phyloP scores from a whole-genome alignment of 2,329 filamentous ascomycete genomes.

The Beauveria pseudobassiana region DNA sequence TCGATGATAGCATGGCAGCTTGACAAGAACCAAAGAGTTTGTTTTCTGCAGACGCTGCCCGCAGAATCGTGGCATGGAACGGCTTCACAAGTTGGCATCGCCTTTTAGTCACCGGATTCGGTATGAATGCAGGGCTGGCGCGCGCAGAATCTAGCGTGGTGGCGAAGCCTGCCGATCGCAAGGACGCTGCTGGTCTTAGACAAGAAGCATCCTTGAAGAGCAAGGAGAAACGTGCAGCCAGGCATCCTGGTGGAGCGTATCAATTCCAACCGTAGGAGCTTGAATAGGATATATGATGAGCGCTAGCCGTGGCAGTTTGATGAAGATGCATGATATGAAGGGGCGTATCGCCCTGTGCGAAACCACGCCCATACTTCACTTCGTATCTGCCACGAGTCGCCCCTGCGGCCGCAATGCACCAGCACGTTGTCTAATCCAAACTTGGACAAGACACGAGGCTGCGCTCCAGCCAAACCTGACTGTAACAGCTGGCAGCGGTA shows the following conservation, averaged over 20 bases:
- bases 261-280: neutral
- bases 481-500: too few relatives aligned
- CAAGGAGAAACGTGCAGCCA: neutral
- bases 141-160: neutral
- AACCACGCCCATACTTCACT: too few relatives aligned
- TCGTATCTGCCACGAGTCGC: neutral
- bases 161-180: neutral
- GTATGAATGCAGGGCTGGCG: neutral
- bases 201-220: neutral
- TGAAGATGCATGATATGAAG: too few relatives aligned
- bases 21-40: too few relatives aligned
- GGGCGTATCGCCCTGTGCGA: neutral
- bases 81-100: too few relatives aligned
- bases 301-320: too few relatives aligned
- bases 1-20: too few relatives aligned
- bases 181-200: neutral
- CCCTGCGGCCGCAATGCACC: neutral
- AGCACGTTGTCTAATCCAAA: neutral
- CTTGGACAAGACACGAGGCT: neutral
- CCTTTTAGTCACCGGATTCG: neutral
- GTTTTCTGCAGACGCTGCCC: neutral
- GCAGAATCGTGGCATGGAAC: too few relatives aligned
- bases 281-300: neutral
- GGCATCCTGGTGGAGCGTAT: too few relatives aligned
- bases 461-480: too few relatives aligned